Evolutionary conservation across 2,329 filamentous ascomycete genomes (phyloP).

Genomic region (Diplodia seriata): DNA sequence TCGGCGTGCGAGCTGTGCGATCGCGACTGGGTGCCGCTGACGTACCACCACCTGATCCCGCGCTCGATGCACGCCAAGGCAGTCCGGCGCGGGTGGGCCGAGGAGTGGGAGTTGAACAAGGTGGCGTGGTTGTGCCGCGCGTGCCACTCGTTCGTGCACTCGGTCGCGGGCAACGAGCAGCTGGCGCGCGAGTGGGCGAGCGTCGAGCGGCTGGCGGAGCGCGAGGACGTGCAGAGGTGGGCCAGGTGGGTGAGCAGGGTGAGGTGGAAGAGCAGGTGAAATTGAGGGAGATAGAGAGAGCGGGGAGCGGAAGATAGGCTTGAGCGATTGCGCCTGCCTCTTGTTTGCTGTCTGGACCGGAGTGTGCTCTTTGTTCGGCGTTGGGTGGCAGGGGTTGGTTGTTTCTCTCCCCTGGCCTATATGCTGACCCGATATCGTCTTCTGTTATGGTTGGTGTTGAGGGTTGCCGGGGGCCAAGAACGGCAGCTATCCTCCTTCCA

Average conservation of each 20-base stretch:
- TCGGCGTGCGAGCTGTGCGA: conserved; percentile 77
- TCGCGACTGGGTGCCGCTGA: conserved; percentile 75
- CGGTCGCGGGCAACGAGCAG: conserved; percentile 76
- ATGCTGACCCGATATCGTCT: not conserved
- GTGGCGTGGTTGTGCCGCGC: conserved; percentile 87
- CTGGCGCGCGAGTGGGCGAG: conserved; percentile 76
- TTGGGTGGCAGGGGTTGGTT: not conserved
- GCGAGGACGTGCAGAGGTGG: conserved; percentile 75
- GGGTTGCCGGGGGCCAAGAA: not conserved
- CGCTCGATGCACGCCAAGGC: conserved; percentile 76
- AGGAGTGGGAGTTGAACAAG: conserved; percentile 74
- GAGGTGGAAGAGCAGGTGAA: conserved; percentile 64
- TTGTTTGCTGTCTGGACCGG: too few relatives aligned
- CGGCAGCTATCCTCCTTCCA: not conserved
- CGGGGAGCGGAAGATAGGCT: not conserved
- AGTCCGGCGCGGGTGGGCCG: conserved; percentile 79
- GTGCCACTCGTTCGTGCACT: conserved; percentile 83
- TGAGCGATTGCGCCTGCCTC: not conserved
- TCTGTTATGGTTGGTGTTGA: not conserved
- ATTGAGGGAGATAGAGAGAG: not conserved
- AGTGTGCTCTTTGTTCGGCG: not conserved
- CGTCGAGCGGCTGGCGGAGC: conserved; percentile 71
- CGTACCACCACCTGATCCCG: conserved; percentile 89
- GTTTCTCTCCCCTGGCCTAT: not conserved
- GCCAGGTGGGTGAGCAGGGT: conserved; percentile 75